A percentile compares a stretch with the other conserved stretches of the same genome.
phyloP scores from a whole-genome alignment of 2,329 filamentous ascomycete genomes.

The Zymoseptoria brevis region DNA sequence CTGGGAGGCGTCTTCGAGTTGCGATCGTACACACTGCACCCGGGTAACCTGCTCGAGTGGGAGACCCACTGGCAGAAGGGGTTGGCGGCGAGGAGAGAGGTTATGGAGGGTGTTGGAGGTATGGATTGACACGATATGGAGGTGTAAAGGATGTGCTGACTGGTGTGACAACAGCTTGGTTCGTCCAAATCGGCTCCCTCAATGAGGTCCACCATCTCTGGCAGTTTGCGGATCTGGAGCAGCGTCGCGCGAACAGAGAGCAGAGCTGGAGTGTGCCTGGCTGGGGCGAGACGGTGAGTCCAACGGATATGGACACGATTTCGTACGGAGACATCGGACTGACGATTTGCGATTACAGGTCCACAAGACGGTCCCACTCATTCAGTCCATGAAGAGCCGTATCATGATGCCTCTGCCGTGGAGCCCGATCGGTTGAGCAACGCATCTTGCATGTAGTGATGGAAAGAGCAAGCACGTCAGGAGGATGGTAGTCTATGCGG shows the following conservation, averaged over 20 bases:
- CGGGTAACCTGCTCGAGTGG: slow-evolving; percentile 94
- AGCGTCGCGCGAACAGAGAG: slow-evolving; percentile 81
- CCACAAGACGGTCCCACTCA: slow-evolving; percentile 95
- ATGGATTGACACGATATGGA: no score
- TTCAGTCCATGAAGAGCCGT: slow-evolving; percentile 91
- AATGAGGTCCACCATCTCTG: slow-evolving; percentile 98
- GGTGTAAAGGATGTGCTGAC: slow-evolving; percentile 1
- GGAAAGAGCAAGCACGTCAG: not conserved
- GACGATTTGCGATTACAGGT: slow-evolving; percentile 40
- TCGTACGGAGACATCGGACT: not conserved
- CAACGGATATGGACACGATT: no score
- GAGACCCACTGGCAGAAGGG: slow-evolving; percentile 96
- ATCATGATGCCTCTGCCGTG: slow-evolving; percentile 93
- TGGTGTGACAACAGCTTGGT: slow-evolving; percentile 81
- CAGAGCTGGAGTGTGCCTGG: slow-evolving; percentile 92
- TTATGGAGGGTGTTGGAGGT: slow-evolving; percentile 71
- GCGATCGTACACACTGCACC: slow-evolving; percentile 91
- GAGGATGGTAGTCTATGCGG: not conserved
- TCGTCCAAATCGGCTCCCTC: slow-evolving; percentile 93
- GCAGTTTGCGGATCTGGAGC: slow-evolving; percentile 96
- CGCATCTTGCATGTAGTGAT: not conserved
- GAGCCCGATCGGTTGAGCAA: slow-evolving; percentile 72
- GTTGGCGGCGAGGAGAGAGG: slow-evolving; percentile 80
- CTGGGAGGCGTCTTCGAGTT: slow-evolving; percentile 93
- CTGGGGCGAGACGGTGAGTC: slow-evolving; percentile 47